Base-by-base conservation (phyloP, 2,329 filamentous ascomycete genomes). In the Xylaria sp. region DNA sequence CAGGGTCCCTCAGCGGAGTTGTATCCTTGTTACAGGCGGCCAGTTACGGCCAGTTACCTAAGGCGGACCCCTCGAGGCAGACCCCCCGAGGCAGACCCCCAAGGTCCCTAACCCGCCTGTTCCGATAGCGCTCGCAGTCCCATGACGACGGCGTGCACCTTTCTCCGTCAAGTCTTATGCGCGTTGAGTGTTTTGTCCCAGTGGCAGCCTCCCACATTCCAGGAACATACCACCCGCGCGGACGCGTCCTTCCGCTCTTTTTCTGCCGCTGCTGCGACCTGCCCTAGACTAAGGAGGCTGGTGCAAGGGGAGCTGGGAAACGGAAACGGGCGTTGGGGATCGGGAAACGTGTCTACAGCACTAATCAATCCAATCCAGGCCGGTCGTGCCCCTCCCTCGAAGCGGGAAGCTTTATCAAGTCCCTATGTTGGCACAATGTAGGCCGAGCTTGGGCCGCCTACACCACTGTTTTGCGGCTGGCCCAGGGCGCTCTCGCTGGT, bases 381-480 rank as follows among this genome's bases (percentile, higher is more conserved):
- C 47, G 38, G 19, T 27, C 33, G 43, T 54, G 47, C 57, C 57
- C 61, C 57, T 60, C 54, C 56, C 53, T 53, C 44, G 40, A 31
- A 31, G 49, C 9, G 54, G 58, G 43, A 47, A 41, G 19, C 38
- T 58, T 46, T 48, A 46, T 48, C 51, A 41, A n/a, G 33, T 35
- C 46, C 46, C 6, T 47, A 35, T 48, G 46, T 35, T 35, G 46
- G 65, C 63, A 35, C 68, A 66, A 67, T 68, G 68, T 67, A 67
- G 67, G 68, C 66, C 62, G 52, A 60, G 68, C 64, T 51, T 67
- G 59, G 70, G 68, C 66, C 65, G 67, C 64, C 64, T 68, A 59
- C 65, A 64, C 67, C 68, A 67, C 59, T 67, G 60, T 65, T 48
- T 65, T 54, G 58, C 64, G 63, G 62, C 69, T 65, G 66, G 65